Conservation (phyloP, 1,284 basidiomycete genomes). For the Polyporus tsugae region DNA sequence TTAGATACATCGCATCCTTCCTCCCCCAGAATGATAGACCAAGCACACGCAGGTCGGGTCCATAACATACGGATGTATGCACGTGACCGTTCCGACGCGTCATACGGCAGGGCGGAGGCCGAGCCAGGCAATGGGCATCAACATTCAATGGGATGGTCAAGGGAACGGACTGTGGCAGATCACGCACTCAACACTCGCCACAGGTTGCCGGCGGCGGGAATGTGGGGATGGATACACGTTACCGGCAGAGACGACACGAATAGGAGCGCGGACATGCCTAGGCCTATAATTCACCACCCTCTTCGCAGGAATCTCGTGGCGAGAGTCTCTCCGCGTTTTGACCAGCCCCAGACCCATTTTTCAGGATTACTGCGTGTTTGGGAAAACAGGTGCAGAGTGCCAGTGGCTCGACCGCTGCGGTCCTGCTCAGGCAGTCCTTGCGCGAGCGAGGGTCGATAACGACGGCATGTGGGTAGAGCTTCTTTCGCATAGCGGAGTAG, state of each 20-base stretch:
- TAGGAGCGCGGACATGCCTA: conserved; percentile 5
- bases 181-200: neutral
- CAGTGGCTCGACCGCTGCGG: conserved; percentile 2
- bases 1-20: neutral
- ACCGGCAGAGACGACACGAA: neutral
- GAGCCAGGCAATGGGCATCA: conserved; percentile 4
- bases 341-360: neutral
- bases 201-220: neutral
- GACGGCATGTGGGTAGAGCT: conserved; percentile 19
- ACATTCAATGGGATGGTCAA: neutral
- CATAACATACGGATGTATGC: conserved; percentile 7
- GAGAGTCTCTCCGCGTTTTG: neutral
- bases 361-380: neutral
- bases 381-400: neutral
- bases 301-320: conserved; percentile 3
- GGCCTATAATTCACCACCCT: conserved; percentile 10
- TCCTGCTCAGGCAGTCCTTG: conserved; percentile 6
- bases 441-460: conserved; percentile 20
- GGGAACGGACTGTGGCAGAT: neutral
- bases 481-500: neutral
- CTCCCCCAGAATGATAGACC: neutral
- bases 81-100: conserved; percentile 36
- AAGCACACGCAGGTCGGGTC: neutral
- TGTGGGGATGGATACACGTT: neutral
- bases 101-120: conserved; percentile 16